Percentiles rank a stretch among this genome's conserved stretches.
Evolutionary conservation across 2,329 filamentous ascomycete species (phyloP).

Genomic region (Pseudopyrenochaeta lycopersici): DNA sequence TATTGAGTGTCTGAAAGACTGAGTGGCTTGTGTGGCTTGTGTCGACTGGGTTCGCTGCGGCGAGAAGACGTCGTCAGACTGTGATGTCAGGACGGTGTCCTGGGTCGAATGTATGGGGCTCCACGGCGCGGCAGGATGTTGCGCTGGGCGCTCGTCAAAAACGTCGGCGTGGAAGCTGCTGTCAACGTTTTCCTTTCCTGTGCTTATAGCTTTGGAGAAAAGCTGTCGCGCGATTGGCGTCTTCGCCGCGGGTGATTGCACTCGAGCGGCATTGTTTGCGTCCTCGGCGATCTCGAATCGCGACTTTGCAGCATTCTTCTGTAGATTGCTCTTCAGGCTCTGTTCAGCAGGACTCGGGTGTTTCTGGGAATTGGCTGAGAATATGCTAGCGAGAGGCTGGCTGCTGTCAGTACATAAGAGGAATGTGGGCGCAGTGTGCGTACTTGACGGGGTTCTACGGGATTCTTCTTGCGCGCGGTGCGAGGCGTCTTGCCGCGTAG

Average conservation of each 20-base stretch:
- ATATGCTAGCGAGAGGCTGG: conserved; percentile 60
- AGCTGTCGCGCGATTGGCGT: conserved; percentile 40
- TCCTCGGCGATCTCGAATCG: conserved; percentile 70
- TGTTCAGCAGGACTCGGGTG: conserved; percentile 64
- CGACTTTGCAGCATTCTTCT: conserved; percentile 66
- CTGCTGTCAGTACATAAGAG: conserved; percentile 29
- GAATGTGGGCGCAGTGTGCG: conserved; percentile 61
- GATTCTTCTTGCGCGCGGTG: conserved; percentile 68
- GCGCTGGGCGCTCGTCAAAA: conserved; percentile 53
- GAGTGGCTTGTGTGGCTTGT: conserved; percentile 41
- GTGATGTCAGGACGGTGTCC: conserved; percentile 36
- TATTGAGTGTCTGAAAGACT: conserved; percentile 38
- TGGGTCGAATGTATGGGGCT: conserved; percentile 39
- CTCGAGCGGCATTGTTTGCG: conserved; percentile 43
- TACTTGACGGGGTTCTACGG: conserved; percentile 69
- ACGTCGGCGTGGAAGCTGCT: conserved; percentile 26
- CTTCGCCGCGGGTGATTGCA: conserved; percentile 33
- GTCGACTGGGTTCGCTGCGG: conserved; percentile 43
- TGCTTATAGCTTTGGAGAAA: conserved; percentile 34
- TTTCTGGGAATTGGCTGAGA: conserved; percentile 54
- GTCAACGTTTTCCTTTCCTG: conserved; percentile 40
- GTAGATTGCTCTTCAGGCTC: conserved; percentile 59
- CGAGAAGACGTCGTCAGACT: conserved; percentile 42
- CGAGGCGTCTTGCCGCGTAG: conserved; percentile 82
- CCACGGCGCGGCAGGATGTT: conserved; percentile 42